These are phyloP conservation scores for Eucalyptus paniculata DNA, from an alignment of 345 rosid species.

Conservation along the genomic window DNA sequence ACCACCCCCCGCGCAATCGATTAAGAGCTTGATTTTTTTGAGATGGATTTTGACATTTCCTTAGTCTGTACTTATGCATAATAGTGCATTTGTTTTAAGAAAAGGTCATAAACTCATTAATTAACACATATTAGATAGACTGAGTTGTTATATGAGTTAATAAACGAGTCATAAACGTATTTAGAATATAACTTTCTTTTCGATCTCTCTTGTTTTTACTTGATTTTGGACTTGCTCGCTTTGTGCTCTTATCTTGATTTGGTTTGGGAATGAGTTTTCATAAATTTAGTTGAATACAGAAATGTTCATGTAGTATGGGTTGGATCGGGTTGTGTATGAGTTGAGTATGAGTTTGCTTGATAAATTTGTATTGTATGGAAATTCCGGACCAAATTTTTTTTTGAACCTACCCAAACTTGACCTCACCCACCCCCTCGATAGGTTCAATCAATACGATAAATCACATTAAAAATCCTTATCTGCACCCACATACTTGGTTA, in stretches of 20 bases:
- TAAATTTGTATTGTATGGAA: too few relatives aligned
- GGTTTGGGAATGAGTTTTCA: background rate
- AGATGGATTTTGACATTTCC: background rate
- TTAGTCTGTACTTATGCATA: background rate
- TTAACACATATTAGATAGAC: too few relatives aligned
- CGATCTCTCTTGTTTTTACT: too few relatives aligned
- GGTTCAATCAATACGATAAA: background rate
- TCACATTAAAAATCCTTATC: background rate
- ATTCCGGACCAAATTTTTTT: rapidly evolving
- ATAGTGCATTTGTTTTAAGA: too few relatives aligned
- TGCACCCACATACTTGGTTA: rapidly evolving
- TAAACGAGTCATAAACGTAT: too few relatives aligned
- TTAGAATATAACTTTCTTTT: too few relatives aligned
- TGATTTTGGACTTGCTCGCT: rapidly evolving
- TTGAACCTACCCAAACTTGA: too few relatives aligned
- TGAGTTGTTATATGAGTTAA: too few relatives aligned
- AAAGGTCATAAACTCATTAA: too few relatives aligned
- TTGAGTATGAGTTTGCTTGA: rapidly evolving
- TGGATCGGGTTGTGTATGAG: rapidly evolving
- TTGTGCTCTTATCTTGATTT: background rate
- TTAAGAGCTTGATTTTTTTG: background rate
- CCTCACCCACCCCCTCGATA: rapidly evolving
- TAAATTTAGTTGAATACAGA: rapidly evolving
- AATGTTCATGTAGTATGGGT: rapidly evolving
- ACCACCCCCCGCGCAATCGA: background rate